Evolutionary conservation across 2,329 filamentous ascomycete species (phyloP).

Genomic region (Atkinsonella texensis): DNA sequence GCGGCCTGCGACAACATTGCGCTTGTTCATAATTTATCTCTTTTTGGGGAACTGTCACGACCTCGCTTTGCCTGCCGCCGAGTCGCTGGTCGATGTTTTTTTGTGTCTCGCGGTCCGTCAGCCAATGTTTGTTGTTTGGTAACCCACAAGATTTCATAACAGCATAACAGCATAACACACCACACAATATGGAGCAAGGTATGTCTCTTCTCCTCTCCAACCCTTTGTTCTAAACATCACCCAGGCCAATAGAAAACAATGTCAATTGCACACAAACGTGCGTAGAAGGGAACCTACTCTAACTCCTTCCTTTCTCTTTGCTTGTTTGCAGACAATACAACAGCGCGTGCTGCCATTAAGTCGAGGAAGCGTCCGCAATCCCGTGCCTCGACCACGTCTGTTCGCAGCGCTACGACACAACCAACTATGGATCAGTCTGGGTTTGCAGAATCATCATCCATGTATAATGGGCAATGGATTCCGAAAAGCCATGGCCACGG

Average conservation of each 20-base stretch:
- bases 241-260: conserved; percentile 4
- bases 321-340: conserved; percentile 15
- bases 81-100: conserved; percentile 6
- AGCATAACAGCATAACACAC: conserved; percentile 8
- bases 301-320: conserved; percentile 1
- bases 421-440: conserved; percentile 35
- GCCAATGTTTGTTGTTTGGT: conserved; percentile 29
- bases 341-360: conserved; percentile 23
- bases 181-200: conserved; percentile 24
- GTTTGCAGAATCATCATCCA: conserved; percentile 30
- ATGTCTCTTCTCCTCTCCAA: conserved; percentile 13
- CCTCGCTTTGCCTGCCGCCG: conserved; percentile 6
- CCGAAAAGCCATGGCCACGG: conserved; percentile 30
- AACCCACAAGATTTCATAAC: conserved; percentile 20
- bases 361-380: conserved; percentile 40
- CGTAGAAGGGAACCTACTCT: conserved; percentile 5
- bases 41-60: background rate
- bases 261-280: background rate
- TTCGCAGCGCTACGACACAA: conserved; percentile 41
- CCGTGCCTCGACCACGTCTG: conserved; percentile 43
- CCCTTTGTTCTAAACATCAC: conserved; percentile 2
- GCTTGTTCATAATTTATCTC: conserved; percentile 6
- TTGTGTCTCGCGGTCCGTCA: conserved; percentile 9
- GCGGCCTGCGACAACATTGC: conserved; percentile 6
- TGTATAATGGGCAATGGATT: conserved; percentile 40